Conservation (phyloP, 768 basidiomycete species). For the Mycena galopus region DNA sequence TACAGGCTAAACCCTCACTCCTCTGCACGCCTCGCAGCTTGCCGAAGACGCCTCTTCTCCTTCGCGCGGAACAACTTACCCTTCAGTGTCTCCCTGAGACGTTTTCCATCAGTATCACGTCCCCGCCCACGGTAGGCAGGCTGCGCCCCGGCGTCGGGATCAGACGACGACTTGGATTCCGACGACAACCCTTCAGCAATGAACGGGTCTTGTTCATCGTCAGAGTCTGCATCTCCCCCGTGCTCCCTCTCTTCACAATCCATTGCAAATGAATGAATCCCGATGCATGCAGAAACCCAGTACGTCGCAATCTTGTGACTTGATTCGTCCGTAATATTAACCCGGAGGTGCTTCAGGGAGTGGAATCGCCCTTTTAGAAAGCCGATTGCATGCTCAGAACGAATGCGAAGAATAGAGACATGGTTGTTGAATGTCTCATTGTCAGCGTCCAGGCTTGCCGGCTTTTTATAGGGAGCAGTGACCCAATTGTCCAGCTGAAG, state of each 20-base stretch:
- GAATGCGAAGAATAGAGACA: constrained; percentile 14
- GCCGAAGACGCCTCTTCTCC: neutral
- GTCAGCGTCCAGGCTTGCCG: neutral
- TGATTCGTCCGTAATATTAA: constrained; percentile 2
- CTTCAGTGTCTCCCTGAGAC: neutral
- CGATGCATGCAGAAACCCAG: constrained; percentile 45
- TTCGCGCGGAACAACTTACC: neutral
- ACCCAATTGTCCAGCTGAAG: neutral
- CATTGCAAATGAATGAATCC: constrained; percentile 40
- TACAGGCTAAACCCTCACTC: neutral
- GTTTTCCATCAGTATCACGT: neutral
- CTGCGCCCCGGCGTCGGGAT: neutral
- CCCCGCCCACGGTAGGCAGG: neutral
- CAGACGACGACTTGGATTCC: neutral
- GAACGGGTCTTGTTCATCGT: neutral
- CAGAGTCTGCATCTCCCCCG: neutral
- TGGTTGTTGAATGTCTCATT: constrained; percentile 18
- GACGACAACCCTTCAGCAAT: constrained; percentile 9
- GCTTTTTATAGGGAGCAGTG: constrained; percentile 9
- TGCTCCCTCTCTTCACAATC: constrained; percentile 37
- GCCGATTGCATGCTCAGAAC: constrained; percentile 17
- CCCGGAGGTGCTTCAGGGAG: constrained; percentile 10
- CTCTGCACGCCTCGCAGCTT: neutral
- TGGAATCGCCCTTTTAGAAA: constrained; percentile 19
- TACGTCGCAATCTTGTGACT: constrained; percentile 40